phyloP scores from a whole-genome alignment of 2,329 filamentous ascomycete species.

The Aspergillus fischeri region DNA sequence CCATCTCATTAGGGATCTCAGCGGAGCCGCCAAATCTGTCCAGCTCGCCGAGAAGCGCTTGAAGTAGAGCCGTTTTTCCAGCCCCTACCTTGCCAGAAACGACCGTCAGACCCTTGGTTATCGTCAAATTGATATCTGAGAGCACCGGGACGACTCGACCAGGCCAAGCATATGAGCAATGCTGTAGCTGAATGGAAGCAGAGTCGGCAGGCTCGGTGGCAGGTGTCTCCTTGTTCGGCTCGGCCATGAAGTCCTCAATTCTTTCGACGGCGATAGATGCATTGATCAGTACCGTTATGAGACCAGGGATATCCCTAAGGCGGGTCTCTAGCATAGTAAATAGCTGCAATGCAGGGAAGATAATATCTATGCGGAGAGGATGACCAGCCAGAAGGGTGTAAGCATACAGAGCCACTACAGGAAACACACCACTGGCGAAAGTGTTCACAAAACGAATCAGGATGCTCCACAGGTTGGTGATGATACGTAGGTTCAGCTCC shows the following conservation, averaged over 20 bases:
- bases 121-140: conserved; percentile 50
- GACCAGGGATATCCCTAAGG: conserved; percentile 67
- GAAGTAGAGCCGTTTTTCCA: conserved; percentile 60
- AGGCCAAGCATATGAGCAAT: conserved; percentile 77
- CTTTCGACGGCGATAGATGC: conserved; percentile 76
- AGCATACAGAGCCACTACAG: conserved; percentile 74
- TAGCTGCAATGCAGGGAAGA: conserved; percentile 79
- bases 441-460: conserved; percentile 66
- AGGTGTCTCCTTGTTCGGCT: conserved; percentile 73
- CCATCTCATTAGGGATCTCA: conserved; percentile 51
- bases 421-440: conserved; percentile 69
- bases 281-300: conserved; percentile 75
- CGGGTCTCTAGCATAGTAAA: conserved; percentile 72
- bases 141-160: conserved; percentile 58
- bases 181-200: conserved; percentile 43
- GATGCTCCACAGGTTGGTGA: conserved; percentile 60
- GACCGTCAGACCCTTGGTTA: conserved; percentile 56
- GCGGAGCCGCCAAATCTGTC: conserved; percentile 51
- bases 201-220: conserved; percentile 24
- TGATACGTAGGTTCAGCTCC: conserved; percentile 63
- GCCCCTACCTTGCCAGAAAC: conserved; percentile 61
- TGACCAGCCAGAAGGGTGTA: conserved; percentile 69
- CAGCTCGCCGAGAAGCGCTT: conserved; percentile 57
- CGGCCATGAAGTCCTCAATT: conserved; percentile 81
- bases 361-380: conserved; percentile 71